phyloP scores from a whole-genome alignment of 2,329 filamentous ascomycete genomes.

The Fusarium nanum region DNA sequence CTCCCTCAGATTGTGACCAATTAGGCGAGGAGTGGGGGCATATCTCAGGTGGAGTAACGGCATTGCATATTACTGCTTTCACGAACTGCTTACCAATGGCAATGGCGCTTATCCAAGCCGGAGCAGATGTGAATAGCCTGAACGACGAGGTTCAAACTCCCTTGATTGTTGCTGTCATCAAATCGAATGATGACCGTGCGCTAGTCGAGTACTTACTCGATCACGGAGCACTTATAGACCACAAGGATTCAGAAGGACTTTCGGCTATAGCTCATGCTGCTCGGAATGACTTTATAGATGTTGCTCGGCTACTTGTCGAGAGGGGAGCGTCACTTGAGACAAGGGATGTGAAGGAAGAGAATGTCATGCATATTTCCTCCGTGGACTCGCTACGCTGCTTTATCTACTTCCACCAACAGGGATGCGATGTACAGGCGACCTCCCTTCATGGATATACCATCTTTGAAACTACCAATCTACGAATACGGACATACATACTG shows the following conservation, averaged over 20 bases:
- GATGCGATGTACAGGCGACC: neutral
- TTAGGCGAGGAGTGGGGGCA: too few relatives aligned
- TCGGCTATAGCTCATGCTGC: neutral
- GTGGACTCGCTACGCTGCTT: neutral
- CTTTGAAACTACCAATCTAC: neutral
- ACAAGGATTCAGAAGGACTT: neutral
- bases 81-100: rapidly evolving
- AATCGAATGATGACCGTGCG: neutral
- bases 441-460: neutral
- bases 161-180: neutral
- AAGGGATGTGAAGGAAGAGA: neutral
- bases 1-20: too few relatives aligned
- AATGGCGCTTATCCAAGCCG: neutral
- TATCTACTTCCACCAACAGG: neutral
- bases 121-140: neutral
- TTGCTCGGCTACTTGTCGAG: neutral
- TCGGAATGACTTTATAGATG: neutral
- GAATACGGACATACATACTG: neutral
- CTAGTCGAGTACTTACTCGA: neutral
- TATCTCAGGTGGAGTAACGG: neutral
- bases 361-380: neutral
- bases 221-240: neutral
- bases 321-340: neutral
- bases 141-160: neutral
- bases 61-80: neutral